Evolutionary conservation across 1,284 basidiomycete species (phyloP).

Genomic region (Phaffia rhodozyma): DNA sequence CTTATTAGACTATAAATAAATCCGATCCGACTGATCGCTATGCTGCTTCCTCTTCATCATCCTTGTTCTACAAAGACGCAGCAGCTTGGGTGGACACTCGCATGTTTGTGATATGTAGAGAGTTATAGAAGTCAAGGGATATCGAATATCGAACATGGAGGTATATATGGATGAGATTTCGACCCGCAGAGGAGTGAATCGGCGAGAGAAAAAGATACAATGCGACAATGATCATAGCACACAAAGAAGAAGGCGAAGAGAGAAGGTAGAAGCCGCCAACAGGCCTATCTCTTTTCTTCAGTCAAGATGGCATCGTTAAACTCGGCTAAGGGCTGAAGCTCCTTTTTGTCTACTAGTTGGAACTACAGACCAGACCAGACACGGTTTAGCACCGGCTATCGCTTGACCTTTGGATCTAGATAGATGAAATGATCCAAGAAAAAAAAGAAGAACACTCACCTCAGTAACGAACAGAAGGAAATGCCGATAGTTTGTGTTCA

Average conservation of each 20-base stretch:
- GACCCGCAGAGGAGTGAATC: too few relatives aligned
- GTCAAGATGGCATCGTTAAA: conserved; percentile 89
- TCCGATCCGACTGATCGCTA: too few relatives aligned
- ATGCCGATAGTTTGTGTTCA: conserved; percentile 97
- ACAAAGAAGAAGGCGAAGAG: not conserved
- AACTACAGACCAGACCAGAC: conserved; percentile 39
- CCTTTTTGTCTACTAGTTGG: conserved; percentile 91
- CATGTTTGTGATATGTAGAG: too few relatives aligned
- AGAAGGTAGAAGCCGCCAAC: not conserved
- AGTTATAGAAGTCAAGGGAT: too few relatives aligned
- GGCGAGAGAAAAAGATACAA: not conserved
- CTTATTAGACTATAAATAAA: too few relatives aligned
- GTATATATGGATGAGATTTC: too few relatives aligned
- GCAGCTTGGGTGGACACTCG: too few relatives aligned
- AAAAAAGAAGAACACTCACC: conserved; percentile 38
- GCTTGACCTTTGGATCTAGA: not conserved
- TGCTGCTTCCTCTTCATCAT: too few relatives aligned
- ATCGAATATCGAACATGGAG: too few relatives aligned
- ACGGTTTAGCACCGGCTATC: conserved; percentile 4
- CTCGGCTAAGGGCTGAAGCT: conserved; percentile 89
- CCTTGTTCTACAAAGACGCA: too few relatives aligned
- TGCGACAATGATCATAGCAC: not conserved
- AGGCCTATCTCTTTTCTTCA: conserved; percentile 47
- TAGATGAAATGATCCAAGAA: not conserved
- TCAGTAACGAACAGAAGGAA: conserved; percentile 96